These are phyloP conservation scores for Termitomyces sp. DNA, from an alignment of 768 basidiomycete species.

Conservation along the genomic window DNA sequence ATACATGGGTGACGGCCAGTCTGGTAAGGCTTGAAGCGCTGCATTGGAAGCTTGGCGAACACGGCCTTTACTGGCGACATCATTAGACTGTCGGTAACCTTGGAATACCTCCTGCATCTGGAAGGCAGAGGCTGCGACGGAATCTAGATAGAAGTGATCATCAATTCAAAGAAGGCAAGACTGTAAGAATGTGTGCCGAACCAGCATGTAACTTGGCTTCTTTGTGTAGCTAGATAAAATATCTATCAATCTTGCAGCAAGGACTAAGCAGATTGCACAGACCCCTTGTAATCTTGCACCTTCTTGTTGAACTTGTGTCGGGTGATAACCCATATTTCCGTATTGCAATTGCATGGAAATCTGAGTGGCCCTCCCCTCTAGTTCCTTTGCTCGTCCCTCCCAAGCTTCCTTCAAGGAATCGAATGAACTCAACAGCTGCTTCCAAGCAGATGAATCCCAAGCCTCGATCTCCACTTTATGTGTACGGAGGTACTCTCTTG, in stretches of 20 bases:
- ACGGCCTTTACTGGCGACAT: constrained; percentile 63
- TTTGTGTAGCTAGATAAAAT: constrained; percentile 38
- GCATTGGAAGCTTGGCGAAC: constrained; percentile 79
- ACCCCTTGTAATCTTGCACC: constrained; percentile 54
- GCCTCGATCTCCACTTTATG: constrained; percentile 66
- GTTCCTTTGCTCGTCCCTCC: constrained; percentile 52
- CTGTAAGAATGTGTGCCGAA: constrained; percentile 17
- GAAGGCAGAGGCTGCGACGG: constrained; percentile 62
- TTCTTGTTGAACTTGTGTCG: constrained; percentile 48
- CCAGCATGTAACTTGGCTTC: constrained; percentile 51
- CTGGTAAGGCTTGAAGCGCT: constrained; percentile 63
- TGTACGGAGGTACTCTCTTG: constrained; percentile 58
- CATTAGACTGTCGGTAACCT: constrained; percentile 71
- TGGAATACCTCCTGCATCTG: constrained; percentile 72
- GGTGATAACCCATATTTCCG: constrained; percentile 38
- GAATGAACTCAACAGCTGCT: constrained; percentile 56
- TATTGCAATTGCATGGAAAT: constrained; percentile 40
- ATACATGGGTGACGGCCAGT: constrained; percentile 49
- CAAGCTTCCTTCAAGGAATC: constrained; percentile 64
- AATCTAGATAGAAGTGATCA: constrained; percentile 32
- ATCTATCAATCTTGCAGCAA: constrained; percentile 4
- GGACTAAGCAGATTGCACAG: constrained; percentile 18
- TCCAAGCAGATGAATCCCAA: constrained; percentile 71
- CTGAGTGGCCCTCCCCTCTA: constrained; percentile 40
- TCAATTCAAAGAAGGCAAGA: background rate